Base-by-base conservation (phyloP, 2,329 filamentous ascomycete species). In the Aspergillus sclerotialis region DNA sequence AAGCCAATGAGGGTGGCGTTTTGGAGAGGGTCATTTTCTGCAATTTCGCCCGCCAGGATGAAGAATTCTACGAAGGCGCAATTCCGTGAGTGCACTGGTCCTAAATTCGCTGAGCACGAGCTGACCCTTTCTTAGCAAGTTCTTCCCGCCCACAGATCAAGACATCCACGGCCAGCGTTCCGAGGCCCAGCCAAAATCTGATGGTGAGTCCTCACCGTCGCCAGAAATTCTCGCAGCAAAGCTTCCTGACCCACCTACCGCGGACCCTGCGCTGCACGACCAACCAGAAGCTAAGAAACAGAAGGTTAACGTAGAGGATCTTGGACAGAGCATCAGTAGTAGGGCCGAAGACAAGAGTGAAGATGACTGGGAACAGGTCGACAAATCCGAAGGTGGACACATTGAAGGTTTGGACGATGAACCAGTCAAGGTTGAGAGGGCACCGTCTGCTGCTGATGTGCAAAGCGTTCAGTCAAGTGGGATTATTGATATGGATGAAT, bases 1-100 rank as follows among this genome's bases (percentile, higher is more conserved):
- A 70, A 8, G 56, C 54, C 5, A 49, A 50, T 7, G 56, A 57
- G 30, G 64, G 44, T 42, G 64, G 46, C 46, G 68, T 55, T 48
- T 52, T 95, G 18, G 76, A 86, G 28, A 76, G 78, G 47, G 75
- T 96, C 9, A 72, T 94, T 12, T 94, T 96, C 64, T 89, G 89
- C 52, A 84, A 80, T 11, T 95, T 94, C 58, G 70, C 84, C 55
- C 59, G 68, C 34, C 89, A 89, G 62, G 89, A 96, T 49, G 76
- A 83, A 39, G 61, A 66, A 25, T 80, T 83, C 0, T 96, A 96
- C 57, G 69, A 80, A 33, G 48, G 73, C 15, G 63, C 70, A 23
- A 61, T 94, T 8, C 84, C 89, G 88, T 94, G 63, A 70, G 83
- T 76, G 13, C 11, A 23, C 18, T 16, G 18, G 16, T 27, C 29